Evolutionary conservation across 148 eudicot genomes (phyloP).

Genomic region (Cornus suecica): DNA sequence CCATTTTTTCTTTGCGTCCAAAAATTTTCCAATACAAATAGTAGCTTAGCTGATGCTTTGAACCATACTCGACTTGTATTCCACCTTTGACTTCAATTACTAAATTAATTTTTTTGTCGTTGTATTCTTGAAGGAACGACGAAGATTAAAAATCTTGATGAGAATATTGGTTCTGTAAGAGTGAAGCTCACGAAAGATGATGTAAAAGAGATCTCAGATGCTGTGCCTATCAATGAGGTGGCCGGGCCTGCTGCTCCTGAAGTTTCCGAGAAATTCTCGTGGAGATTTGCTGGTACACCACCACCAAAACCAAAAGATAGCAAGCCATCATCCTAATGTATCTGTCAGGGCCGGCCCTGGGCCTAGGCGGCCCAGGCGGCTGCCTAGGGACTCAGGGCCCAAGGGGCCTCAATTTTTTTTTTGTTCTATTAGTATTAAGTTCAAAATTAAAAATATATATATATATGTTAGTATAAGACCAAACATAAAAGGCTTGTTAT

Average conservation of each 20-base stretch:
- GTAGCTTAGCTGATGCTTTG: background rate
- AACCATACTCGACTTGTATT: background rate
- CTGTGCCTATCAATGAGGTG: conserved; percentile 32
- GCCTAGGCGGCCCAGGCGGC: too few species aligned
- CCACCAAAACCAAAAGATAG: conserved; percentile 17
- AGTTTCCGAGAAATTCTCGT: conserved; percentile 17
- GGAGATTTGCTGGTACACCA: conserved; percentile 40
- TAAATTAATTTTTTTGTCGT: background rate
- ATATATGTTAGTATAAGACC: too few species aligned
- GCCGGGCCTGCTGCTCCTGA: conserved; percentile 39
- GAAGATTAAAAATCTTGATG: conserved; percentile 34
- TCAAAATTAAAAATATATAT: too few species aligned
- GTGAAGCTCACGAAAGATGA: conserved; percentile 30
- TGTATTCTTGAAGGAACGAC: conserved; percentile 30
- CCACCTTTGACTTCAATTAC: background rate
- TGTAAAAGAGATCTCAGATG: conserved; percentile 31
- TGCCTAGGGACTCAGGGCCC: too few species aligned
- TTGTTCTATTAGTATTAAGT: too few species aligned
- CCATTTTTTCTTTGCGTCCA: too few species aligned
- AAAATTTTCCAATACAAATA: background rate
- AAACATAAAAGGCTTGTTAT: too few species aligned
- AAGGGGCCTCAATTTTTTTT: too few species aligned
- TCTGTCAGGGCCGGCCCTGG: too few species aligned
- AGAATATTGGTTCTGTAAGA: conserved; percentile 32
- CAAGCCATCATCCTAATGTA: background rate